phyloP scores from a whole-genome alignment of 1,139 yeast species.

The Kodamaea suecica region DNA sequence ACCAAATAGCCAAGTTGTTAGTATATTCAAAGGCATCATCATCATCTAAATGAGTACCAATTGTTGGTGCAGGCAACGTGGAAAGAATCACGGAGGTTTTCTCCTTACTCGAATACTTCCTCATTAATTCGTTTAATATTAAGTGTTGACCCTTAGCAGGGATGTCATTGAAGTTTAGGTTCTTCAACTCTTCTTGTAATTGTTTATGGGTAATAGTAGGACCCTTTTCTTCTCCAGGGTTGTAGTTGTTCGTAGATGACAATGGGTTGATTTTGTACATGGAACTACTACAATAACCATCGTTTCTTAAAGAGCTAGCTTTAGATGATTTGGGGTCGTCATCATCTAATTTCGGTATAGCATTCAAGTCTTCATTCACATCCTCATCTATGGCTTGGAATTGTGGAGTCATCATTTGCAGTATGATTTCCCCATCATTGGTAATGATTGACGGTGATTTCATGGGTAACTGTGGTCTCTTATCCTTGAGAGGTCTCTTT shows the following conservation, averaged over 20 bases:
- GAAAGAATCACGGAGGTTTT: conserved; percentile 75
- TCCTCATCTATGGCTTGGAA: conserved; percentile 33
- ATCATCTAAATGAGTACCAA: conserved; percentile 73
- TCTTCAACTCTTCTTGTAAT: conserved; percentile 39
- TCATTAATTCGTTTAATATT: conserved; percentile 83
- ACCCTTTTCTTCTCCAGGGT: conserved; percentile 2
- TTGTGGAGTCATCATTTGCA: conserved; percentile 36
- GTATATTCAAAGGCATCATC: conserved; percentile 72
- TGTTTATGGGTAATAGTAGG: conserved; percentile 32
- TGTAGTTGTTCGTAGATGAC: background rate
- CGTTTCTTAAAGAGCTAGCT: conserved; percentile 2
- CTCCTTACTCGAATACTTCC: conserved; percentile 48
- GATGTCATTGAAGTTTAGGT: conserved; percentile 68
- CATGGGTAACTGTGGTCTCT: conserved; percentile 5
- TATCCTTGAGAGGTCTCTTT: conserved; percentile 3
- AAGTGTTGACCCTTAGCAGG: conserved; percentile 92
- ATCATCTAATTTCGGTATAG: conserved; percentile 6
- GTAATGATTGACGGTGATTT: conserved; percentile 36
- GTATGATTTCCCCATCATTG: conserved; percentile 37
- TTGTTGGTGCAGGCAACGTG: conserved; percentile 82
- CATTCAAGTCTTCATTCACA: conserved; percentile 12
- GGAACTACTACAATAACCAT: background rate
- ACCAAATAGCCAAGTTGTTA: conserved; percentile 75
- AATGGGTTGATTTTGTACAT: conserved; percentile 1
- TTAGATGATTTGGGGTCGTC: conserved; percentile 1